A percentile compares a stretch with the other conserved stretches of the same genome.
These are phyloP conservation scores for Phyllosticta citribraziliensis DNA, from an alignment of 2,329 filamentous ascomycete species.

Conservation along the genomic window DNA sequence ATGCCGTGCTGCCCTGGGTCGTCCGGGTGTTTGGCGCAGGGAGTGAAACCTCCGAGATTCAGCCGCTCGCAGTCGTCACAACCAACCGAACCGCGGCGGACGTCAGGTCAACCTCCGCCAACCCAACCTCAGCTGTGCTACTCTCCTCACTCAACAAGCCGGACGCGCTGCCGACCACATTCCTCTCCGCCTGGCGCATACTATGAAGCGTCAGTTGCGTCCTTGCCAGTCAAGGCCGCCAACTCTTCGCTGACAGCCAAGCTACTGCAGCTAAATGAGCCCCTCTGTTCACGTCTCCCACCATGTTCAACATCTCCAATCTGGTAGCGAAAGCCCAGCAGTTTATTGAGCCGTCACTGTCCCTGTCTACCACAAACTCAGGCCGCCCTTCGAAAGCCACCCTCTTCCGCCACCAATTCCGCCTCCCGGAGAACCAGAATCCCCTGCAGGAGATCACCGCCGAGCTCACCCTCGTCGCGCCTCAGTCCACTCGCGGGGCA, in stretches of 20 bases:
- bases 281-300: constrained; percentile 5
- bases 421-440: constrained; percentile 82
- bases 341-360: constrained; percentile 81
- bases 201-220: constrained; percentile 10
- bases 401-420: constrained; percentile 93
- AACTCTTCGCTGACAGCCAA: neutral
- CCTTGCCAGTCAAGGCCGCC: neutral
- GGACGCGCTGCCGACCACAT: neutral
- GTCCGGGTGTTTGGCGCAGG: no score
- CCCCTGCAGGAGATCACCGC: constrained; percentile 94
- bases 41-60: no score
- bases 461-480: constrained; percentile 74
- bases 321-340: constrained; percentile 94
- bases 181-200: constrained; percentile 6
- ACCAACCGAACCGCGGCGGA: no score
- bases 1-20: no score
- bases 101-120: neutral
- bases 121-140: constrained; percentile 3
- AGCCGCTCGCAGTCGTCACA: no score
- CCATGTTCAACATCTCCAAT: constrained; percentile 51
- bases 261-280: constrained; percentile 11
- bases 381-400: constrained; percentile 86
- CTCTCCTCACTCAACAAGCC: constrained; percentile 1
- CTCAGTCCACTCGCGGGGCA: constrained; percentile 44
- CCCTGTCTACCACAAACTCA: constrained; percentile 57